phyloP scores from a whole-genome alignment of 2,329 filamentous ascomycete genomes.

The Fusarium keratoplasticum region DNA sequence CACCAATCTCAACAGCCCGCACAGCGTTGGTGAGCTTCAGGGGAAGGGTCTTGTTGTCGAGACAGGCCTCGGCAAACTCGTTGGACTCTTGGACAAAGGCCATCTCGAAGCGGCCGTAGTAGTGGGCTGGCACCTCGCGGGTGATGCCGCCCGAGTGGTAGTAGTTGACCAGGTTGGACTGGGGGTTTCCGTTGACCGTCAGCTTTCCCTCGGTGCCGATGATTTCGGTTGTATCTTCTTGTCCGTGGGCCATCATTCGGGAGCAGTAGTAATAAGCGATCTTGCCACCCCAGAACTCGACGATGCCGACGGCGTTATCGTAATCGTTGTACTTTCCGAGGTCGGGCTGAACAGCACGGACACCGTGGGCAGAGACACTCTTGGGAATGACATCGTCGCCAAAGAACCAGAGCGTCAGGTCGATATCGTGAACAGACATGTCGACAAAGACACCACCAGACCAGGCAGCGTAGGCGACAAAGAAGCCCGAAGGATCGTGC shows the following conservation, averaged over 20 bases:
- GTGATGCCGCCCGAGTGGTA: slow-evolving; percentile 20
- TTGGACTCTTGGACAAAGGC: slow-evolving; percentile 23
- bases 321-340: slow-evolving; percentile 44
- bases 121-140: slow-evolving; percentile 14
- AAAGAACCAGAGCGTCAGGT: slow-evolving; percentile 48
- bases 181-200: slow-evolving; percentile 59
- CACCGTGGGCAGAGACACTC: slow-evolving; percentile 44
- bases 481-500: slow-evolving; percentile 73
- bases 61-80: slow-evolving; percentile 18
- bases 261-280: slow-evolving; percentile 74
- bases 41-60: slow-evolving; percentile 40
- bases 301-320: slow-evolving; percentile 60
- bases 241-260: slow-evolving; percentile 76
- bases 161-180: slow-evolving; percentile 22
- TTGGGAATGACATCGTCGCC: slow-evolving; percentile 46
- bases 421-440: slow-evolving; percentile 76
- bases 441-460: slow-evolving; percentile 78
- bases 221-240: slow-evolving; percentile 75
- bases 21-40: slow-evolving; percentile 39
- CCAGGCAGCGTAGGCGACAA: slow-evolving; percentile 73
- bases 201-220: slow-evolving; percentile 75
- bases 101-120: slow-evolving; percentile 24
- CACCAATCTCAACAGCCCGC: slow-evolving; percentile 18
- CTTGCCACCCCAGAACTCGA: slow-evolving; percentile 73
- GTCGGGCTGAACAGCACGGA: slow-evolving; percentile 46